Conservation (phyloP, 495 filamentous ascomycete species). For the Xylaria scruposa region DNA sequence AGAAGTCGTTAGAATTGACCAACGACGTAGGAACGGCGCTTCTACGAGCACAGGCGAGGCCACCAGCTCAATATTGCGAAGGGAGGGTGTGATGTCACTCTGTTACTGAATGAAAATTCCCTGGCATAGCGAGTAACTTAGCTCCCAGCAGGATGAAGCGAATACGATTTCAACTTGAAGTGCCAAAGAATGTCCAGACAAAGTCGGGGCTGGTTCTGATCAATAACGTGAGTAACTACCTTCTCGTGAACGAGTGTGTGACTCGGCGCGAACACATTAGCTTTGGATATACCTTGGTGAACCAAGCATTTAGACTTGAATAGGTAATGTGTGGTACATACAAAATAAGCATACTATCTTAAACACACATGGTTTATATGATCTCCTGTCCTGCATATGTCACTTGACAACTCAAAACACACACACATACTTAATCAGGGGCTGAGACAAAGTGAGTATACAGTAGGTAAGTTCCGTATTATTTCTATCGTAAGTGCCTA, state of each 20-base stretch:
- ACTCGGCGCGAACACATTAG: background rate
- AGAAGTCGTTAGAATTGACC: too few relatives aligned
- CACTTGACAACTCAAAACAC: background rate
- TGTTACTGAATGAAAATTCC: background rate
- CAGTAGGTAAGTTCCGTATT: too few relatives aligned
- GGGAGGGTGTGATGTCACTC: slow-evolving; percentile 35
- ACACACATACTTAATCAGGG: background rate
- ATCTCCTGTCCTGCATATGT: background rate
- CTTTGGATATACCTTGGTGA: background rate
- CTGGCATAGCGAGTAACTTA: background rate
- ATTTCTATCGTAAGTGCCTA: background rate
- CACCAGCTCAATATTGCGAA: background rate
- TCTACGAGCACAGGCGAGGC: background rate
- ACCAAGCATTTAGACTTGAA: background rate
- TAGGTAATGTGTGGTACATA: background rate
- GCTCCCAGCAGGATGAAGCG: background rate
- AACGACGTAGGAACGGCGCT: background rate
- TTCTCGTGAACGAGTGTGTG: background rate
- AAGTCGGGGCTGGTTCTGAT: background rate
- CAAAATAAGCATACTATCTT: background rate
- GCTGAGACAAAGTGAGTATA: background rate
- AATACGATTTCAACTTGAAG: background rate
- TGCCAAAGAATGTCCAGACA: background rate
- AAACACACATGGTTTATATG: background rate
- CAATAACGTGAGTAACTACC: background rate